Conservation (phyloP, 2,329 filamentous ascomycete species). For the Monilinia polystroma region DNA sequence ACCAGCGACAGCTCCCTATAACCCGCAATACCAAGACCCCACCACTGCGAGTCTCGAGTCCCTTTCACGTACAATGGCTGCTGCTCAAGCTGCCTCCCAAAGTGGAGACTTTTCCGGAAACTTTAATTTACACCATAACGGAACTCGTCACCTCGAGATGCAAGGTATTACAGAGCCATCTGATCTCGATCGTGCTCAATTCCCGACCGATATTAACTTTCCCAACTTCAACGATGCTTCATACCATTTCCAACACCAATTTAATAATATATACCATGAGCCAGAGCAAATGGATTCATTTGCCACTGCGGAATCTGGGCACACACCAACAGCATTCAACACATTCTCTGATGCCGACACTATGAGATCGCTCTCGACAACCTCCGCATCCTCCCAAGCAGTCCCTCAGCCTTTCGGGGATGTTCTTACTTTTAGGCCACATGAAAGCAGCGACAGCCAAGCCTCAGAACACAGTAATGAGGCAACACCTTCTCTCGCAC, state of each 20-base stretch:
- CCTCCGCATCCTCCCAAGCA: constrained; percentile 34
- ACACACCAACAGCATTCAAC: constrained; percentile 32
- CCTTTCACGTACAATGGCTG: constrained; percentile 35
- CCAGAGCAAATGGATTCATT: constrained; percentile 11
- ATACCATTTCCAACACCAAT: background rate
- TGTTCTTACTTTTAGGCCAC: constrained; percentile 21
- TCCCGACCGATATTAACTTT: constrained; percentile 22
- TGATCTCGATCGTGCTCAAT: constrained; percentile 26
- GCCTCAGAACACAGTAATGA: constrained; percentile 31
- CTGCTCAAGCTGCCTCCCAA: constrained; percentile 29
- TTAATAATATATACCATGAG: constrained; percentile 6
- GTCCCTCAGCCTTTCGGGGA: constrained; percentile 26
- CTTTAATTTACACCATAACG: constrained; percentile 23
- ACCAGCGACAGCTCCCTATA: constrained; percentile 33
- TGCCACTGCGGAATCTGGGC: constrained; percentile 26
- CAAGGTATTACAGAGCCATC: background rate
- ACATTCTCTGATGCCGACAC: constrained; percentile 24
- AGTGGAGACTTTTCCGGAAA: constrained; percentile 28
- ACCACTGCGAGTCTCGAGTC: constrained; percentile 36
- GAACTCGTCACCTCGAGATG: background rate
- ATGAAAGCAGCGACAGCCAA: constrained; percentile 29
- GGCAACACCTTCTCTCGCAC: constrained; percentile 13
- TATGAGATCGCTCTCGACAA: constrained; percentile 23
- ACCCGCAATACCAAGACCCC: constrained; percentile 37
- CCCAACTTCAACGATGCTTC: background rate